Percentiles rank a stretch among this genome's conserved stretches.
Evolutionary conservation across 805 yeast species (phyloP).

Genomic region (Zygotorulaspora chibaensis): DNA sequence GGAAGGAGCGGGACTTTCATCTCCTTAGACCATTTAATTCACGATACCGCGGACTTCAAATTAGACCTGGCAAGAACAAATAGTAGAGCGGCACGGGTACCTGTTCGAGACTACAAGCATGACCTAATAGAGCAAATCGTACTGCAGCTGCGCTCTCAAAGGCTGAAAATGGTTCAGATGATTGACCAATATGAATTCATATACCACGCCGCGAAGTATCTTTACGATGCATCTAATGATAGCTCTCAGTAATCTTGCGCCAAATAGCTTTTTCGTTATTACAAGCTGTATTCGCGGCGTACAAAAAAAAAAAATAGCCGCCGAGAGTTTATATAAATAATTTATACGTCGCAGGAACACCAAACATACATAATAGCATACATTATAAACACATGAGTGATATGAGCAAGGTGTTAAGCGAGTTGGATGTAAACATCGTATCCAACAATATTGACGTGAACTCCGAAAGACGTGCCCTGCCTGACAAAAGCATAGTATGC

Average conservation of each 20-base stretch:
- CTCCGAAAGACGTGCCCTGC: background rate
- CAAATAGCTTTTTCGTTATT: background rate
- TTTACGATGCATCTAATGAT: conserved; percentile 9
- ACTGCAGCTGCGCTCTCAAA: conserved; percentile 31
- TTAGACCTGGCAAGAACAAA: background rate
- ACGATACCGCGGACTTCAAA: conserved; percentile 27
- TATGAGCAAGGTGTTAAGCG: background rate
- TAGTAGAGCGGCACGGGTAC: background rate
- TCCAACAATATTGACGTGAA: background rate
- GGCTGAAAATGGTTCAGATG: conserved; percentile 37
- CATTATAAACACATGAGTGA: background rate
- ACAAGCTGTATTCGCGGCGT: background rate
- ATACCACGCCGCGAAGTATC: conserved; percentile 32
- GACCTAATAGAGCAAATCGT: conserved; percentile 36
- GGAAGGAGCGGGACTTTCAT: conserved; percentile 93
- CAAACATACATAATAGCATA: background rate
- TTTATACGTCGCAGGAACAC: background rate
- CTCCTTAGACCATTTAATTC: conserved; percentile 40
- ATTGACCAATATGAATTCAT: conserved; percentile 33
- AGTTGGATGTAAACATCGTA: background rate
- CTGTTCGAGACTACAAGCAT: conserved; percentile 18
- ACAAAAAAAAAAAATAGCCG: background rate
- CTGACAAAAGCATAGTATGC: background rate
- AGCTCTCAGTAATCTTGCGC: too few species aligned
- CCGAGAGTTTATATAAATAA: background rate